Evolutionary conservation across 2,329 filamentous ascomycete genomes (phyloP).

Genomic region (Epichloe baconii): DNA sequence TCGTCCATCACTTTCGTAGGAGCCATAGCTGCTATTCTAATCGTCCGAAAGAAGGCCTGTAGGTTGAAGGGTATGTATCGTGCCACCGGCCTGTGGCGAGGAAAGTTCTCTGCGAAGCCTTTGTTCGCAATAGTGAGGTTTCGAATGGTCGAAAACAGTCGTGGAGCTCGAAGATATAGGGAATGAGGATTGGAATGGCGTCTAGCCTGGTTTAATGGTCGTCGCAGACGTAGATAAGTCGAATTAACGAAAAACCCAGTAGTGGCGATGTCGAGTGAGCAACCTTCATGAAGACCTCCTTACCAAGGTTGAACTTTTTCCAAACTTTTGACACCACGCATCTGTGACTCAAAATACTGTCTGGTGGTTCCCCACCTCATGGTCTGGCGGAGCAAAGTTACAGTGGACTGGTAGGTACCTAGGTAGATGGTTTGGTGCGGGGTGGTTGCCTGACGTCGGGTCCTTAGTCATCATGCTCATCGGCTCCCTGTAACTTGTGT

Average conservation of each 20-base stretch:
- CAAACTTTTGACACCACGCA: not conserved
- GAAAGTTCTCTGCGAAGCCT: not conserved
- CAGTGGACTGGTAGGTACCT: not conserved
- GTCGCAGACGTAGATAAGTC: not conserved
- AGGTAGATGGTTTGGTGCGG: not conserved
- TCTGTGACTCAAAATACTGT: slow-evolving; percentile 5
- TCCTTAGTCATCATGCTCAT: no score
- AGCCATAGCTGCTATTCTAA: slow-evolving; percentile 1
- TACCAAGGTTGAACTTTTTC: not conserved
- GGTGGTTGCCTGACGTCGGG: not conserved
- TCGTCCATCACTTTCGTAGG: slow-evolving; percentile 2
- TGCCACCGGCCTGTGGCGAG: not conserved
- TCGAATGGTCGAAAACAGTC: slow-evolving; percentile 1
- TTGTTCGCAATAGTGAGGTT: not conserved
- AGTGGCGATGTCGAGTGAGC: not conserved
- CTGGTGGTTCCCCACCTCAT: slow-evolving; percentile 1
- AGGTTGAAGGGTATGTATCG: not conserved
- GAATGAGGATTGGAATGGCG: not conserved
- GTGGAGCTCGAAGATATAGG: not conserved
- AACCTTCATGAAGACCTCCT: slow-evolving; percentile 4
- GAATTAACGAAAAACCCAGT: not conserved
- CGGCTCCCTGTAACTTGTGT: no score
- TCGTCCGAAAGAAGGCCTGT: not conserved
- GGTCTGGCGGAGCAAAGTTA: slow-evolving; percentile 2
- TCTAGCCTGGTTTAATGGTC: slow-evolving; percentile 1